Evolutionary conservation across 345 rosid genomes (phyloP), one percentile per base, ranked within the genome.

Genomic region (Punica granatum): DNA sequence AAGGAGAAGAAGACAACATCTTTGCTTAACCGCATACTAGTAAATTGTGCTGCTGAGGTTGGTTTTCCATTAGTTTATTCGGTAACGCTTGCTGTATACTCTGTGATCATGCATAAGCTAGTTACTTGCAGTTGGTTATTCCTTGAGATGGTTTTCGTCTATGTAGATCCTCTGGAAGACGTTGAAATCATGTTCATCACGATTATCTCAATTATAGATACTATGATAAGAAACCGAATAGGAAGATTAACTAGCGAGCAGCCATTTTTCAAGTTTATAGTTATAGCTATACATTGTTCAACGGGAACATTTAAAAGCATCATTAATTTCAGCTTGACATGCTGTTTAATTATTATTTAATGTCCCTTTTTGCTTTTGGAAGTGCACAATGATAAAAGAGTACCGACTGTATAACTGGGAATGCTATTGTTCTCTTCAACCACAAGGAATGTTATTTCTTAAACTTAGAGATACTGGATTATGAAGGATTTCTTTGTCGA

Each of bases 21-120:
- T 34, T 68, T 79, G 60, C 87, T 90, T 35, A 85, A 75, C 69
- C 90, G 91, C 70, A 79, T 94, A 78, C 82, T 90, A 78, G 80
- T 76, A n/a, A 90, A 84, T 69, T 94, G 97, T 78, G 71, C 92
- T 54, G 81, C 81, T 0, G 93, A 88, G 98, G 97, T 90, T 75
- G 58, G 85, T 77, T 46, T 35, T n/a, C 6, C 23, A 32, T 26
- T 39, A 32, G 25, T 30, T 16, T 23, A 37, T n/a, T 53, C 18
- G 13, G 46, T 21, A 0, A 23, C 9, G n/a, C 34, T 13, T 56
- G 61, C 61, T 26, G 2, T 56, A 23, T 10, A 11, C 58, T 51
- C 26, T 23, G n/a, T 25, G 6, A 51, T 51, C 2, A n/a, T 51
- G n/a, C 2, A 51, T 23, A 25, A 25, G 58, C n/a, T 25, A 23